Percentiles rank a stretch among this genome's conserved stretches.
Evolutionary conservation across 768 basidiomycete genomes (phyloP).

Genomic region (Boletales sp.): DNA sequence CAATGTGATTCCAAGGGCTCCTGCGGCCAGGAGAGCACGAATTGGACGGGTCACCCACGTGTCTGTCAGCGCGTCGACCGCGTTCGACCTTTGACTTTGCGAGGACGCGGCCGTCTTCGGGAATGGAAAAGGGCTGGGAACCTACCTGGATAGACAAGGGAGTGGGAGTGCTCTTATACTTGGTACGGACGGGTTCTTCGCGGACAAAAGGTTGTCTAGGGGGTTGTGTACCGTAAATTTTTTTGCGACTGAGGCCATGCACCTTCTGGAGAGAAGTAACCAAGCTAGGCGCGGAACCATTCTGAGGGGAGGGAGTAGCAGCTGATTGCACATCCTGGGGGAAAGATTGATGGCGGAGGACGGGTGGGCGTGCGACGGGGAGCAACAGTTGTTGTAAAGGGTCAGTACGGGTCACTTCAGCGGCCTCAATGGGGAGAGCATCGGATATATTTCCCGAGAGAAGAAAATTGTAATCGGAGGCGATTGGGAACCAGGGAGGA

Average conservation of each 20-base stretch:
- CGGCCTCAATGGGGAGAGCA: background rate
- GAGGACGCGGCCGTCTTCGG: slow-evolving; percentile 17
- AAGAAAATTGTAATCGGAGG: slow-evolving; percentile 37
- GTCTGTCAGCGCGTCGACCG: slow-evolving; percentile 21
- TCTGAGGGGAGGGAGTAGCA: slow-evolving; percentile 16
- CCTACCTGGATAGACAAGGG: slow-evolving; percentile 30
- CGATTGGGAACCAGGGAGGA: slow-evolving; percentile 40
- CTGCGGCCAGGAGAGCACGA: slow-evolving; percentile 37
- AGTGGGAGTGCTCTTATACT: slow-evolving; percentile 31
- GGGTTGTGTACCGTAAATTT: slow-evolving; percentile 54
- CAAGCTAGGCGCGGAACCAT: slow-evolving; percentile 41
- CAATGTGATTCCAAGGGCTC: slow-evolving; percentile 11
- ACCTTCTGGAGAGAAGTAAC: slow-evolving; percentile 63
- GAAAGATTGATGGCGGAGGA: slow-evolving; percentile 28
- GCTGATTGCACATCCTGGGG: slow-evolving; percentile 26
- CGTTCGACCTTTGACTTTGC: slow-evolving; percentile 24
- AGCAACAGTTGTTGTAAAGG: slow-evolving; percentile 1
- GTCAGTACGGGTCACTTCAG: slow-evolving; percentile 7
- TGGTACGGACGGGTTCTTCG: slow-evolving; percentile 43
- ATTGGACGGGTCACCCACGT: slow-evolving; percentile 13
- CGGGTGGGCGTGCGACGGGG: slow-evolving; percentile 13
- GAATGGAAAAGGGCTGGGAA: slow-evolving; percentile 9
- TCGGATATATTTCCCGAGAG: slow-evolving; percentile 38
- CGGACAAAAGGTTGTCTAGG: slow-evolving; percentile 50
- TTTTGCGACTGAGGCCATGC: slow-evolving; percentile 70